phyloP scores from a whole-genome alignment of 83 land plant species.

The Isoetes engelmannii region DNA sequence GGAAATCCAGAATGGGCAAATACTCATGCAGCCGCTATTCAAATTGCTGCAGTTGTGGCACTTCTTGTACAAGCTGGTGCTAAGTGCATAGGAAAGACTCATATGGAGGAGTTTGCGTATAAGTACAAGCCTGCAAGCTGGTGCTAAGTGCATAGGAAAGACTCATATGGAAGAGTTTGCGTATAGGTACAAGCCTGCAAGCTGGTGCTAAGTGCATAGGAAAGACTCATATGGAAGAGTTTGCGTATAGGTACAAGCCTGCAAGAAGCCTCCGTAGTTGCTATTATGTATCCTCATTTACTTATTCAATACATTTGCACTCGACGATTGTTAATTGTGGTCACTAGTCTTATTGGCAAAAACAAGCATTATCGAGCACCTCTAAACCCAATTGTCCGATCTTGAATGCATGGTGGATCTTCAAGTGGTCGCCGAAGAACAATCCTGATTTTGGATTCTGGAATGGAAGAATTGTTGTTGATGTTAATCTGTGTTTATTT shows the following conservation, averaged over 20 bases:
- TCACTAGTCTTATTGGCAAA: constrained; percentile 75
- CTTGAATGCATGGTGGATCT: constrained; percentile 80
- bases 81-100: constrained; percentile 66
- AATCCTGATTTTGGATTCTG: no score
- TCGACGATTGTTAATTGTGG: no score
- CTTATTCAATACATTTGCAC: no score
- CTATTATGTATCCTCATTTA: no score
- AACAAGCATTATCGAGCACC: constrained; percentile 89
- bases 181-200: constrained; percentile 52
- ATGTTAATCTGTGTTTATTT: no score
- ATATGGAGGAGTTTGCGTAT: constrained; percentile 76
- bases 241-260: constrained; percentile 52
- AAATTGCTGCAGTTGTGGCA: constrained; percentile 48
- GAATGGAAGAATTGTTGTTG: no score
- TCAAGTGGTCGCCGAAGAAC: no score
- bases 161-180: constrained; percentile 84
- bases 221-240: constrained; percentile 78
- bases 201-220: constrained; percentile 77
- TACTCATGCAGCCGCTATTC: constrained; percentile 51
- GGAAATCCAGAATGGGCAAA: constrained; percentile 86
- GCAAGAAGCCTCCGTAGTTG: no score
- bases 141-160: constrained; percentile 72
- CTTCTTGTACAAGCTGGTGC: constrained; percentile 64
- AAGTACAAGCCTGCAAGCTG: constrained; percentile 63
- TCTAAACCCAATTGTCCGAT: constrained; percentile 63